phyloP scores from a whole-genome alignment of 2,329 filamentous ascomycete species.

The Zasmidium angulare region DNA sequence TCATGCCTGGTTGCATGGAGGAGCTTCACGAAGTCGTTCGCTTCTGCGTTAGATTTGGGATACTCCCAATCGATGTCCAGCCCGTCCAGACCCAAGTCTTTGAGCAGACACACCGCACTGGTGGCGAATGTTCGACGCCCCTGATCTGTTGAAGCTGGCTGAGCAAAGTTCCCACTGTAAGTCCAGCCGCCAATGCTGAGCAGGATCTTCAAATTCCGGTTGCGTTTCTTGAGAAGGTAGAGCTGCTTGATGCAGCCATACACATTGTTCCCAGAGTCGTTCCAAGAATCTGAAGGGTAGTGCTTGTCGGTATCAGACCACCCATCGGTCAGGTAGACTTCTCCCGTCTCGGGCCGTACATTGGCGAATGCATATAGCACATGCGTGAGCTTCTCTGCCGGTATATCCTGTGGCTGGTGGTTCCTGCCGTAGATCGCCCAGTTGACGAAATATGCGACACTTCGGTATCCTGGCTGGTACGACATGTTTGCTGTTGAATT shows the following conservation, averaged over 20 bases:
- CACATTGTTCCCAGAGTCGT: slow-evolving; percentile 65
- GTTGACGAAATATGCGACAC: slow-evolving; percentile 37
- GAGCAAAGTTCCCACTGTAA: slow-evolving; percentile 74
- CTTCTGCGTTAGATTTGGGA: slow-evolving; percentile 42
- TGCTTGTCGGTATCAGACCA: slow-evolving; percentile 70
- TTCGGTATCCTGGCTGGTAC: slow-evolving; percentile 29
- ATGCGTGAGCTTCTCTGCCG: slow-evolving; percentile 79
- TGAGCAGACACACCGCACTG: slow-evolving; percentile 71
- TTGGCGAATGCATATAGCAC: slow-evolving; percentile 91
- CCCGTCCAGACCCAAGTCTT: slow-evolving; percentile 70
- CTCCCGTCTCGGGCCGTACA: slow-evolving; percentile 72
- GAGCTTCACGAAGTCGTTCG: slow-evolving; percentile 40
- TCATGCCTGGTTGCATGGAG: slow-evolving; percentile 40
- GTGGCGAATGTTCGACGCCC: slow-evolving; percentile 67
- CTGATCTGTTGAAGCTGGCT: slow-evolving; percentile 61
- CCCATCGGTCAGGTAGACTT: slow-evolving; percentile 70
- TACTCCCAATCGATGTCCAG: slow-evolving; percentile 54
- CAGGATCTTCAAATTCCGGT: slow-evolving; percentile 75
- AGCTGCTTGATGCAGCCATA: slow-evolving; percentile 79
- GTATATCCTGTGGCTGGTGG: slow-evolving; percentile 81
- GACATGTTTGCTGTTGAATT: slow-evolving; percentile 13
- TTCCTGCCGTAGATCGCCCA: slow-evolving; percentile 52
- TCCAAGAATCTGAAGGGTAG: slow-evolving; percentile 67
- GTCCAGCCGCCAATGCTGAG: slow-evolving; percentile 84
- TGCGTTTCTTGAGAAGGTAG: slow-evolving; percentile 70